A percentile compares a stretch with the other conserved stretches of the same genome.
Conservation (phyloP, 345 rosid species). For the Bruguiera gymnorhiza region DNA sequence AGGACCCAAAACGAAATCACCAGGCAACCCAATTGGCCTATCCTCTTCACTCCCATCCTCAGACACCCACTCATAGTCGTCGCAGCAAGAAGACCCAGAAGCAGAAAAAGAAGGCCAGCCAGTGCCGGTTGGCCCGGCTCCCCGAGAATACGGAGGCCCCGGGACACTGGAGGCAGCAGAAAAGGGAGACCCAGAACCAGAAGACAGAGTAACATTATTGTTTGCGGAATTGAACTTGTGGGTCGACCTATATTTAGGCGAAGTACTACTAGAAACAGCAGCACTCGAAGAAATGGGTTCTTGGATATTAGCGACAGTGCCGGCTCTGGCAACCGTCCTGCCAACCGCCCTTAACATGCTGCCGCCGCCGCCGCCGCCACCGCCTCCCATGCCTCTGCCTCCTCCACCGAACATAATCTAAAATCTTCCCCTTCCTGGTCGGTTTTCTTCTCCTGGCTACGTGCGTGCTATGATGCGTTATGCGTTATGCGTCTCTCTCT, state of each 20-base stretch:
- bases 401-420: constrained; percentile 46
- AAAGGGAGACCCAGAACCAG: constrained; percentile 24
- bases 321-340: constrained; percentile 45
- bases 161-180: constrained; percentile 29
- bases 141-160: constrained; percentile 26
- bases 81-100: constrained; percentile 9
- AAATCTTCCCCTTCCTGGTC: too few species aligned
- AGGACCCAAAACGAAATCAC: constrained; percentile 47
- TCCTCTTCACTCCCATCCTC: constrained; percentile 7
- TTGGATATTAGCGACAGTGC: constrained; percentile 40
- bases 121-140: background rate
- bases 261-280: constrained; percentile 28
- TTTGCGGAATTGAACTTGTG: constrained; percentile 21
- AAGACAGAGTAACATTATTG: constrained; percentile 37
- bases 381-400: constrained; percentile 50
- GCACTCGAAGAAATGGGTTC: constrained; percentile 48
- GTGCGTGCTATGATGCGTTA: background rate
- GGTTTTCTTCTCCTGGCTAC: background rate
- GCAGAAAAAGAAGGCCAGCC: constrained; percentile 30
- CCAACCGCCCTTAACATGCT: constrained; percentile 57
- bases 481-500: background rate
- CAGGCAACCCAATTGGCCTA: constrained; percentile 13
- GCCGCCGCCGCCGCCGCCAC: constrained; percentile 24
- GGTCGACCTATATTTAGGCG: constrained; percentile 19
- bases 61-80: constrained; percentile 13